Base-by-base conservation (phyloP, 2,329 filamentous ascomycete genomes). In the Colletotrichum euphorbiae region DNA sequence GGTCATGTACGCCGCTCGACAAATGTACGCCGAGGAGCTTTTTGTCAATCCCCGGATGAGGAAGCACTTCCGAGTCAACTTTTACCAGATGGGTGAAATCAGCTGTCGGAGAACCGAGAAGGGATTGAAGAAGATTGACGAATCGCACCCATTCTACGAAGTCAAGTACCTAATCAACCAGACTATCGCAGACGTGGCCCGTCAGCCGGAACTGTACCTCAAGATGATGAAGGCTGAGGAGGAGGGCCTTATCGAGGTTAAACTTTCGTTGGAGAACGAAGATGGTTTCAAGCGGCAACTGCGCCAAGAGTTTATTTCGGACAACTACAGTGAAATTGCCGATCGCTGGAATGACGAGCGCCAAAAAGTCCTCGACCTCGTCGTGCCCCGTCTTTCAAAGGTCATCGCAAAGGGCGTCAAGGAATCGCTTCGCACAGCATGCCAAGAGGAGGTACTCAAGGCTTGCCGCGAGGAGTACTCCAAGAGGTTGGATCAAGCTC, bases 201-300 rank as follows among this genome's bases (percentile, higher is more conserved):
- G 90, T 59, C 90, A 92, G 60, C 96, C 96, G 1, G 94, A 98
- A 71, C 84, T 97, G 28, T 99, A 96, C 77, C 82, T 99, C 63
- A 95, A 97, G 80, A 99, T 99, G 96, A 89, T 98, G 78, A 97
- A 94, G 77, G 96, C 96, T 2, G 96, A 99, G 78, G 92, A 96
- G 74, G 96, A 99, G 77, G 94, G 95, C 2, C 83, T 99, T 1
- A 87, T 99, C 13, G 93, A 97, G 67, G 93, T 99, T 62, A 90
- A 89, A 72, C 88, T 98, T 17, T 87, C 87, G 13, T 87, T 98
- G 77, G 89, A 93, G 73, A 89, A 91, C 62, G 90, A 92, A 73
- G 88, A 90, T 6, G 87, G 91, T 38, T 94, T 97, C 82, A 90
- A 90, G 66, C 87, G 89, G 57, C 89, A 91, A 60, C 86, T 99